Evolutionary conservation across 768 basidiomycete genomes (phyloP).

Genomic region (Collybia nuda): DNA sequence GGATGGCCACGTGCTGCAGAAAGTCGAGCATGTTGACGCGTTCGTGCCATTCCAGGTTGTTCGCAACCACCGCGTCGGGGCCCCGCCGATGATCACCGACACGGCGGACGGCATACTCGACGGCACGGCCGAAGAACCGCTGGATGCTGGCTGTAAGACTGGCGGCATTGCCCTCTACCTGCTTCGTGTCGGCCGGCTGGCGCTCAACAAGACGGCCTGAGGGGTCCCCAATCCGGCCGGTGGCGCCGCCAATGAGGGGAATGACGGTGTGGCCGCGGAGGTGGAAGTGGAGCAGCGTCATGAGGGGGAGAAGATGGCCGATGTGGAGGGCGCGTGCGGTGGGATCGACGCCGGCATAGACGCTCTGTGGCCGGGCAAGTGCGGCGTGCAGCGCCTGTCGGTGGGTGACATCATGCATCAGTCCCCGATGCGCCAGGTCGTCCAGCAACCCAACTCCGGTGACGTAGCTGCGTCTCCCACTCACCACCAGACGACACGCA

Average conservation of each 20-base stretch:
- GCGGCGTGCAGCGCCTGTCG: conserved; percentile 38
- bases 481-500: conserved; percentile 1
- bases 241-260: conserved; percentile 94
- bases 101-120: conserved; percentile 52
- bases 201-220: conserved; percentile 87
- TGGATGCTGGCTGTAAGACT: conserved; percentile 64
- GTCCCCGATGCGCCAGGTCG: conserved; percentile 44
- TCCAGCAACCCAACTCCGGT: conserved; percentile 29
- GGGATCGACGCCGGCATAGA: conserved; percentile 93
- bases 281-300: conserved; percentile 87
- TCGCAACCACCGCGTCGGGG: conserved; percentile 31
- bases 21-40: conserved; percentile 79
- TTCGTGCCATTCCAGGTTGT: conserved; percentile 75
- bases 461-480: no score
- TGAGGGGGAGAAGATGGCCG: conserved; percentile 88
- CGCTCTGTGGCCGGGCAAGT: conserved; percentile 43
- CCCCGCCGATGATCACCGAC: conserved; percentile 14
- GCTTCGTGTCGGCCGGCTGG: conserved; percentile 55
- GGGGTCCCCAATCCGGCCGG: conserved; percentile 95
- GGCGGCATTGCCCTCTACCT: conserved; percentile 65
- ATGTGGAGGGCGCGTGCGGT: conserved; percentile 89
- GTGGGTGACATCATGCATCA: conserved; percentile 49
- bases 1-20: conserved; percentile 75
- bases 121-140: conserved; percentile 71
- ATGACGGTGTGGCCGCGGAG: conserved; percentile 81